Evolutionary conservation across 2,329 filamentous ascomycete genomes (phyloP).

Genomic region (Cladophialophora exuberans): DNA sequence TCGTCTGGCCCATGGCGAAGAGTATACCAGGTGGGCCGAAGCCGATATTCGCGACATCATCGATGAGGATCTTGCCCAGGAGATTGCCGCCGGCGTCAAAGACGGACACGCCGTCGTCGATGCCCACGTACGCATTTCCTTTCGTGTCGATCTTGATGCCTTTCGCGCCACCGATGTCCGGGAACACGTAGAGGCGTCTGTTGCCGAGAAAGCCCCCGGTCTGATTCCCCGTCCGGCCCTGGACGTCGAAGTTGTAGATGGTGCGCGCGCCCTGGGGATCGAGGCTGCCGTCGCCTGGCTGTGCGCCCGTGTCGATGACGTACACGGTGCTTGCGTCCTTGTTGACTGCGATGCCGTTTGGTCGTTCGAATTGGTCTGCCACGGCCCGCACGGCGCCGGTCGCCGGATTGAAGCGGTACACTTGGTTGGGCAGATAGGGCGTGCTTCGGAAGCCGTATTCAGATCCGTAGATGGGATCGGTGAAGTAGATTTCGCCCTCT

Average conservation of each 20-base stretch:
- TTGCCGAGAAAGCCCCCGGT: constrained; percentile 51
- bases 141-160: constrained; percentile 54
- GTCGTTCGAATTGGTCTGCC: constrained; percentile 43
- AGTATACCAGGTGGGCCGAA: constrained; percentile 39
- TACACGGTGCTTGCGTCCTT: constrained; percentile 44
- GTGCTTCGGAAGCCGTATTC: constrained; percentile 40
- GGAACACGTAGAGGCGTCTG: constrained; percentile 56
- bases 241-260: constrained; percentile 45
- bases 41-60: constrained; percentile 52
- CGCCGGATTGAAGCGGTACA: constrained; percentile 42
- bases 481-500: constrained; percentile 45
- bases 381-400: constrained; percentile 39
- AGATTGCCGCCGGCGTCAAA: constrained; percentile 54
- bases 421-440: constrained; percentile 40
- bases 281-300: constrained; percentile 7
- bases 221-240: constrained; percentile 22
- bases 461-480: constrained; percentile 43
- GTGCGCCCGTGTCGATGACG: constrained; percentile 44
- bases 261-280: neutral
- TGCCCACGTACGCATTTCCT: constrained; percentile 60
- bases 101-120: constrained; percentile 57
- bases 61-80: constrained; percentile 61
- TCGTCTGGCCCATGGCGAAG: constrained; percentile 16
- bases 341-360: constrained; percentile 47
- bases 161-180: constrained; percentile 50